Conservation (phyloP, 2,329 filamentous ascomycete genomes). For the Aureobasidium mangrovei region DNA sequence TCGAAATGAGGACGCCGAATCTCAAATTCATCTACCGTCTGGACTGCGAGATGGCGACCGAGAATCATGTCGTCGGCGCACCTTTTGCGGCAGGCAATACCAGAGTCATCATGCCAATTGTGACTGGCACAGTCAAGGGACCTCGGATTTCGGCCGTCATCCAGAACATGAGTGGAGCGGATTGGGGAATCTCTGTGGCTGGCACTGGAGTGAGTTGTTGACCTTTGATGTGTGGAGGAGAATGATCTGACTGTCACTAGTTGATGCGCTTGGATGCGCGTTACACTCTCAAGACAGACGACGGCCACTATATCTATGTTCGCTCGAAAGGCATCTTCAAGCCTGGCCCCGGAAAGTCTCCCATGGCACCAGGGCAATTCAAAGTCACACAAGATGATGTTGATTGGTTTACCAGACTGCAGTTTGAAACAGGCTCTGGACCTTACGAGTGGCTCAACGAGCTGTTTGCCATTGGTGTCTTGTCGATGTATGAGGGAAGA, state of each 20-base stretch:
- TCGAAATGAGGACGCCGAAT: constrained; percentile 17
- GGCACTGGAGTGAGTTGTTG: constrained; percentile 14
- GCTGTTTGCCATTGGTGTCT: constrained; percentile 20
- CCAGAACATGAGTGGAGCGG: constrained; percentile 18
- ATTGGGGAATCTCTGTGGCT: constrained; percentile 18
- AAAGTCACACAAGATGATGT: constrained; percentile 18
- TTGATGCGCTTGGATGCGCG: constrained; percentile 20
- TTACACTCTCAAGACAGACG: constrained; percentile 20
- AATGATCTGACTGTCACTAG: constrained; percentile 5
- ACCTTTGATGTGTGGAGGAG: neutral
- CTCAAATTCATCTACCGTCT: constrained; percentile 21
- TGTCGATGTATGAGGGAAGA: constrained; percentile 18
- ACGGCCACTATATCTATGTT: constrained; percentile 19
- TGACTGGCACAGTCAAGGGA: constrained; percentile 18
- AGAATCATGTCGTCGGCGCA: constrained; percentile 18
- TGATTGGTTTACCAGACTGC: constrained; percentile 21
- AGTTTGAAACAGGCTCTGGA: constrained; percentile 19
- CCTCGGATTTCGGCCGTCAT: constrained; percentile 18
- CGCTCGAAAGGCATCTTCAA: constrained; percentile 19
- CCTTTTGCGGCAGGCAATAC: constrained; percentile 14
- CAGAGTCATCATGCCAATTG: constrained; percentile 20
- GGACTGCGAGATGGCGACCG: constrained; percentile 18
- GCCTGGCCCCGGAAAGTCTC: neutral
- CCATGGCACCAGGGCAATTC: constrained; percentile 1
- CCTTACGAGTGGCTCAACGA: constrained; percentile 21